These are phyloP conservation scores for Acephala macrosclerotiorum DNA, from an alignment of 2,329 filamentous ascomycete species.

Conservation along the genomic window DNA sequence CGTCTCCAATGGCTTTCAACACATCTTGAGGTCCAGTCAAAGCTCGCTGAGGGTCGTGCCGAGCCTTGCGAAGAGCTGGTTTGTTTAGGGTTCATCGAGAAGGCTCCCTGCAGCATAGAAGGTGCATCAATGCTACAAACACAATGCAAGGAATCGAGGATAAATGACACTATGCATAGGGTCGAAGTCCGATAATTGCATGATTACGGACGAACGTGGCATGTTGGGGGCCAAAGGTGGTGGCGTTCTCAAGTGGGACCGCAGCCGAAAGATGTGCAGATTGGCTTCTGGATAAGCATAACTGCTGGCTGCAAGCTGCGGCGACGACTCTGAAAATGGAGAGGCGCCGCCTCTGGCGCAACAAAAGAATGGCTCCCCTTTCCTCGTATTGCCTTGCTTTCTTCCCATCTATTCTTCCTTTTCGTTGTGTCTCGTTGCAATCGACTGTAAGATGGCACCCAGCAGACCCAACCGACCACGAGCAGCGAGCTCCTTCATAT, in stretches of 20 bases:
- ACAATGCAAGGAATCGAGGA: too few species aligned
- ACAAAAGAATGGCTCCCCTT: not conserved
- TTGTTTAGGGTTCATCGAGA: not conserved
- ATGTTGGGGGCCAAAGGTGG: too few species aligned
- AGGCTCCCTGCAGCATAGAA: not conserved
- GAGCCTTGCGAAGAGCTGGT: not conserved
- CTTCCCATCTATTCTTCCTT: not conserved
- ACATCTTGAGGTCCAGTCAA: not conserved
- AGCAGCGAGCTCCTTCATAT: conserved; percentile 5
- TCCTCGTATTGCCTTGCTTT: not conserved
- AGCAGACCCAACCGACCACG: not conserved
- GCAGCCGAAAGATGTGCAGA: conserved; percentile 5
- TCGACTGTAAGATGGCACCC: not conserved
- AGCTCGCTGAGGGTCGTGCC: not conserved
- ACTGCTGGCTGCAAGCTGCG: not conserved
- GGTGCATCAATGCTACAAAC: too few species aligned
- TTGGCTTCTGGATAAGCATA: conserved; percentile 1
- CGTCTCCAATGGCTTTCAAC: too few species aligned
- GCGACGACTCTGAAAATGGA: not conserved
- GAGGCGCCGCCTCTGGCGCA: not conserved
- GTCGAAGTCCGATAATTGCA: too few species aligned
- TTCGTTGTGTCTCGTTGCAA: not conserved
- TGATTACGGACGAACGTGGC: too few species aligned
- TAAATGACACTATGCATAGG: too few species aligned
- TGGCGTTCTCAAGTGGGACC: not conserved